Evolutionary conservation across 2,329 filamentous ascomycete genomes (phyloP), one percentile per base, ranked within the genome.

Genomic region (Beauveria rudraprayagi): DNA sequence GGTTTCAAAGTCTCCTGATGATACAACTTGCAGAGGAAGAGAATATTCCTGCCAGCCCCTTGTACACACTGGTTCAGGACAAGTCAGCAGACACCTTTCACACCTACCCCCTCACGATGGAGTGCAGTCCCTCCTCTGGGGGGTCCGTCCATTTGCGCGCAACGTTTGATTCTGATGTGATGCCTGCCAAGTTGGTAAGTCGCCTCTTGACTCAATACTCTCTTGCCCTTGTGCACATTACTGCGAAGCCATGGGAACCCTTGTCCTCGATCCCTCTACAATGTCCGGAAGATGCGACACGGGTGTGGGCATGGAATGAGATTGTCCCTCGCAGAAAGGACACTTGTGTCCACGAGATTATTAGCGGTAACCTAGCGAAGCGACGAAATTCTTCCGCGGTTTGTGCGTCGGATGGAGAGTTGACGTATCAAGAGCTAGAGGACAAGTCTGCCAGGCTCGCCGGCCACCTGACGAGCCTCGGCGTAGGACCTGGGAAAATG

Each of bases 381-480:
- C 28, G 22, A 48, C 19, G 43, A 17, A 8, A 2, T 9, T 64
- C 70, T 0, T 65, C 68, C 0, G 78, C 78, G 1, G 70, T 80
- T 17, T 67, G 73, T n/a, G 76, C 78, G 0, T 80, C 77, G 76
- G 78, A 80, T 63, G 77, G 75, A 17, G 63, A 66, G 17, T 72
- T 79, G 47, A 78, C 76, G 6, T 78, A 77, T 61, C 57, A 65
- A 60, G 71, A 61, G 44, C 44, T 61, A 24, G 59, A 61, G 7
- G 52, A 47, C 19, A 24, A 8, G 9, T 41, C 43, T 34, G 3
- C 19, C 1, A 37, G n/a, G 34, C 44, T 61, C n/a, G 59, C 59
- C 16, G 10, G 10, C 22, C 43, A 43, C n/a, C 28, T 61, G 22
- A 34, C 16, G 4, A 28, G 24, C n/a, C 41, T 41, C 19, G 63